Base-by-base conservation (phyloP, 1,139 yeast genomes). In the Arxiozyma bovina region DNA sequence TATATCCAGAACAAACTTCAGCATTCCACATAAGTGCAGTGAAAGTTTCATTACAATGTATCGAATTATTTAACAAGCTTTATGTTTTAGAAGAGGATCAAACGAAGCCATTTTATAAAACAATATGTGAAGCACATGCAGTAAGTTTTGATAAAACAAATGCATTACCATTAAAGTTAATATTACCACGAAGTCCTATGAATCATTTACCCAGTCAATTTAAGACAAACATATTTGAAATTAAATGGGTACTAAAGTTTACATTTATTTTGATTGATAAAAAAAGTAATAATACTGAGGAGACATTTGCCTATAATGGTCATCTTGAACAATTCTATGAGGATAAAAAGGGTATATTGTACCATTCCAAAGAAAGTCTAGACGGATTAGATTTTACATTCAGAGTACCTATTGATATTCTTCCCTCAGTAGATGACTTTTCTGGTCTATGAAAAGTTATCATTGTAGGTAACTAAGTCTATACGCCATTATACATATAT, bases 361-460 rank as follows among this genome's bases (percentile, higher is more conserved):
- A 57, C 22, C 66, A 66, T 50, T 68, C 71, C 1, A 64, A 60
- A 50, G 72, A 71, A 40, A 60, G 57, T 38, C 38, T 73, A 15
- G 69, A 64, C 25, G 76, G 77, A 4, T 64, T 61, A 34, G 73
- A 69, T 43, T 73, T 73, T 54, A 58, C 63, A 9, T 69, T 73
- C 43, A 66, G 68, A 50, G 55, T 74, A 4, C 75, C 76, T 5
- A 22, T 73, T 0, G 58, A 61, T 20, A 61, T 73, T 1, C 53
- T 73, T 54, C 68, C 74, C 54, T 56, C 69, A 56, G 62, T 69
- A 54, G 54, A 69, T 53, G 64, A 66, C 61, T 61, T 65, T 63
- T 71, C 69, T 58, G 70, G 74, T 55, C 59, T 75, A 76, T 58
- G 62, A 53, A 22, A 23, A n/a, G 25, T 22, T 22, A 27, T 21